A percentile compares a stretch with the other conserved stretches of the same genome.
Evolutionary conservation across 2,329 filamentous ascomycete species (phyloP).

Genomic region (Claviceps cyperi): DNA sequence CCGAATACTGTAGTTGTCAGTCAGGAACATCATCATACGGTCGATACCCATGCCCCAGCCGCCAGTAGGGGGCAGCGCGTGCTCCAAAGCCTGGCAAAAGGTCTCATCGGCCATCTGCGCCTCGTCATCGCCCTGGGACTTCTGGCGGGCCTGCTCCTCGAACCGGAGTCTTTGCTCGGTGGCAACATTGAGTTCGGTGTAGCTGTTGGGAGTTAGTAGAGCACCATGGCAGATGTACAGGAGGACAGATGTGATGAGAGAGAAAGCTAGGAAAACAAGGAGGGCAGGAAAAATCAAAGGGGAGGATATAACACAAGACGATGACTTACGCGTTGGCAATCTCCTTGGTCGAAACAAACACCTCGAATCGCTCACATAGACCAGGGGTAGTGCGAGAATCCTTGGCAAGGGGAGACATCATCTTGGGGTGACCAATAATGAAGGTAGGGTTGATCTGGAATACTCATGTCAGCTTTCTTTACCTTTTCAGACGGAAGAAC

Average conservation of each 20-base stretch:
- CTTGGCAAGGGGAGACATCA: constrained; percentile 88
- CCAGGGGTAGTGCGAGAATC: constrained; percentile 71
- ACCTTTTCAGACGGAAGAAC: not conserved
- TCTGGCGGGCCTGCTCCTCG: constrained; percentile 90
- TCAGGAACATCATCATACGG: constrained; percentile 88
- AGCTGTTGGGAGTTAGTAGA: constrained; percentile 21
- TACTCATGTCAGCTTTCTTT: not conserved
- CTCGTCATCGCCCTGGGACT: constrained; percentile 93
- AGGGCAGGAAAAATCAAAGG: not conserved
- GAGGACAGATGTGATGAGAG: not conserved
- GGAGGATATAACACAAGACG: not conserved
- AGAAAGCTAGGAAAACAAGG: not conserved
- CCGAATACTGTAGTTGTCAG: constrained; percentile 84
- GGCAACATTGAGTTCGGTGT: constrained; percentile 88
- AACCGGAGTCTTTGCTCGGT: constrained; percentile 77
- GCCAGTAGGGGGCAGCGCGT: constrained; percentile 81
- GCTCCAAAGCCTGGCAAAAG: constrained; percentile 82
- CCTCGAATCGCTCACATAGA: constrained; percentile 93
- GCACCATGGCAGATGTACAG: not conserved
- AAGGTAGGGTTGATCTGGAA: constrained; percentile 56
- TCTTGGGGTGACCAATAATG: constrained; percentile 46
- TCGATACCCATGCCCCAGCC: constrained; percentile 97
- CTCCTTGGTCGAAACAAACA: constrained; percentile 66
- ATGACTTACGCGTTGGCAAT: constrained; percentile 62
- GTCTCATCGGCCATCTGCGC: constrained; percentile 93